Evolutionary conservation across 106 monocot species (phyloP).

Genomic region (Dendrobium huoshanense): DNA sequence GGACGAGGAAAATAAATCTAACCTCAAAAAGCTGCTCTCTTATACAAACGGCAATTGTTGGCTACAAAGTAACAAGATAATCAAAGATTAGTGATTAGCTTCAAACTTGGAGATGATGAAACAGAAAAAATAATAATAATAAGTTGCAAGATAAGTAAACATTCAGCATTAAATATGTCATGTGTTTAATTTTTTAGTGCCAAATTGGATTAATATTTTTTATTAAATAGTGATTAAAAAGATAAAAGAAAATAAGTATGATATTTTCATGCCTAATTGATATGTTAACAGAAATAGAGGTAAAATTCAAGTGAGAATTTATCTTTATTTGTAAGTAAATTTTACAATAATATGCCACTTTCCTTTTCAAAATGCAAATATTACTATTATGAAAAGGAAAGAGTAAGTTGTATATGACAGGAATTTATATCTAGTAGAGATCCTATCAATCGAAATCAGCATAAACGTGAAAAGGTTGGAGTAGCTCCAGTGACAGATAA

Average conservation of each 20-base stretch:
- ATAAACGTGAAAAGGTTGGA: not conserved
- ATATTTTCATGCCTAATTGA: constrained; percentile 2
- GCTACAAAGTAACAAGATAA: constrained; percentile 40
- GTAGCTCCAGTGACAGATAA: too few species aligned
- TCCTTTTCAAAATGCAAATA: not conserved
- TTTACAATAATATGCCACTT: not conserved
- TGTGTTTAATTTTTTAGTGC: not conserved
- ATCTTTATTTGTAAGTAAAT: not conserved
- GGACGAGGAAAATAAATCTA: constrained; percentile 11
- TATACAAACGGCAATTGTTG: constrained; percentile 82
- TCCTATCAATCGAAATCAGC: not conserved
- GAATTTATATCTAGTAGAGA: not conserved
- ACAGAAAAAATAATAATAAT: not conserved
- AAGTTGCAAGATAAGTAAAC: not conserved
- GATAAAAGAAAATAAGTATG: not conserved
- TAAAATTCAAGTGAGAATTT: not conserved
- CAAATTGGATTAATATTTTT: constrained; percentile 2
- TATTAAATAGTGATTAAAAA: not conserved
- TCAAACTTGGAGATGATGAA: not conserved
- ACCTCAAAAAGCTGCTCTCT: constrained; percentile 95
- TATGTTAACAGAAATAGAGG: not conserved
- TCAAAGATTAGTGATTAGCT: not conserved
- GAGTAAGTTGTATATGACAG: not conserved
- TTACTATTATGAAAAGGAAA: not conserved
- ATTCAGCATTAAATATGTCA: not conserved